Percentiles rank a stretch among this genome's conserved stretches.
Conservation (phyloP, 345 rosid species). For the Melaleuca alternifolia region DNA sequence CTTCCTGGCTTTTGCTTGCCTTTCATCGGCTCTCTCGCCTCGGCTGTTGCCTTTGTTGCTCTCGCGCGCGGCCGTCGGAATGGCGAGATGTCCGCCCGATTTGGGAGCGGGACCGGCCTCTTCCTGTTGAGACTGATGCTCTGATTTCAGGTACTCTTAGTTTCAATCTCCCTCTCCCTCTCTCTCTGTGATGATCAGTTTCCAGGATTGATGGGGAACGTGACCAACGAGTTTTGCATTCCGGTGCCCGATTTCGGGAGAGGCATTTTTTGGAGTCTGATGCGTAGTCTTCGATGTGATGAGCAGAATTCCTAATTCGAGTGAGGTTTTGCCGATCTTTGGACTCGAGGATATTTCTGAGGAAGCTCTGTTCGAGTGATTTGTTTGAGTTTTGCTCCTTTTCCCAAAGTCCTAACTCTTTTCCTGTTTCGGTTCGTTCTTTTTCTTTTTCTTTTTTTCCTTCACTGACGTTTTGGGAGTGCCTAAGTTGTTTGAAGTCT, state of each 20-base stretch:
- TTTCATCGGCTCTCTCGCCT: not conserved
- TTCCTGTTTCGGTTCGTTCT: not conserved
- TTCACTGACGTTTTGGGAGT: not conserved
- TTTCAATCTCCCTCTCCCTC: not conserved
- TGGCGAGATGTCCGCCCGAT: not conserved
- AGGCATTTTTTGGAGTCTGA: not conserved
- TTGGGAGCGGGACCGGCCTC: not conserved
- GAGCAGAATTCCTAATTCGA: not conserved
- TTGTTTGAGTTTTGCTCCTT: not conserved
- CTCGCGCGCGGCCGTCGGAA: not conserved
- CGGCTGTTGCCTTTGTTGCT: not conserved
- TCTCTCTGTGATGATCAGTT: not conserved
- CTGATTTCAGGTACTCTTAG: not conserved
- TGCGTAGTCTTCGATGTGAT: not conserved
- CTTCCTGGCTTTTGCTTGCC: not conserved
- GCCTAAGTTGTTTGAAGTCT: too few relatives aligned
- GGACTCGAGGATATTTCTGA: not conserved
- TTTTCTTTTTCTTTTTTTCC: not conserved
- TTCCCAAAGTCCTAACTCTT: not conserved
- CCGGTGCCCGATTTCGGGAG: not conserved
- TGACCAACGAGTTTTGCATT: not conserved
- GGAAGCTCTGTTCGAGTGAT: not conserved
- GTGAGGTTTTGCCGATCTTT: not conserved
- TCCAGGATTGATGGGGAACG: not conserved
- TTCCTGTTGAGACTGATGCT: not conserved